Conservation (phyloP, 495 filamentous ascomycete genomes). For the Parathielavia appendiculata region DNA sequence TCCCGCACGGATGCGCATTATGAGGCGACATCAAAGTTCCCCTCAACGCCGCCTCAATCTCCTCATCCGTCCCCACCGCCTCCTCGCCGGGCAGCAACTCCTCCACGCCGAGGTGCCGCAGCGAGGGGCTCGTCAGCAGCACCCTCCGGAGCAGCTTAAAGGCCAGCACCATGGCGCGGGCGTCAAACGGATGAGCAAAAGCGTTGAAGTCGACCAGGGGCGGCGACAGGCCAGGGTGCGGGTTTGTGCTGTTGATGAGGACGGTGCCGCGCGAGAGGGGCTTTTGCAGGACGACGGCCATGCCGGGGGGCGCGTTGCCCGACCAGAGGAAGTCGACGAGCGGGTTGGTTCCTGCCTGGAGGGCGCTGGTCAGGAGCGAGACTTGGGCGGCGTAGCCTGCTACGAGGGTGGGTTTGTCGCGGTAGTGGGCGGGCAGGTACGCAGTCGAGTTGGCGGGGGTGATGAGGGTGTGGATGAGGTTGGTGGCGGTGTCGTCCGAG, state of each 20-base stretch:
- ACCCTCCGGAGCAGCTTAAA: slow-evolving; percentile 28
- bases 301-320: slow-evolving; percentile 21
- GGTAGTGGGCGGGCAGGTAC: slow-evolving; percentile 25
- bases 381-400: slow-evolving; percentile 31
- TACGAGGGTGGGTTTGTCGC: slow-evolving; percentile 12
- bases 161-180: slow-evolving; percentile 18
- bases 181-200: slow-evolving; percentile 32
- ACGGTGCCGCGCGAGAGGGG: slow-evolving; percentile 39
- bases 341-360: slow-evolving; percentile 6
- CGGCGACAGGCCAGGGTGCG: slow-evolving; percentile 22
- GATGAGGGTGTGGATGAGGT: slow-evolving; percentile 23
- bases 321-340: slow-evolving; percentile 28
- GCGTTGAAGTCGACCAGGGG: slow-evolving; percentile 28
- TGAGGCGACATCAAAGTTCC: slow-evolving; percentile 6
- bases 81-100: slow-evolving; percentile 22
- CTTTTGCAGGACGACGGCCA: slow-evolving; percentile 21
- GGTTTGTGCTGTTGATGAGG: slow-evolving; percentile 31
- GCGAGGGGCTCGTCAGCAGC: slow-evolving; percentile 32
- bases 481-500: slow-evolving; percentile 19
- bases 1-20: slow-evolving; percentile 31
- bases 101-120: slow-evolving; percentile 29
- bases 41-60: slow-evolving; percentile 26
- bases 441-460: slow-evolving; percentile 21
- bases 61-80: slow-evolving; percentile 15
- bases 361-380: slow-evolving; percentile 25